phyloP scores from a whole-genome alignment of 2,329 filamentous ascomycete species.

The Colletotrichum scovillei region DNA sequence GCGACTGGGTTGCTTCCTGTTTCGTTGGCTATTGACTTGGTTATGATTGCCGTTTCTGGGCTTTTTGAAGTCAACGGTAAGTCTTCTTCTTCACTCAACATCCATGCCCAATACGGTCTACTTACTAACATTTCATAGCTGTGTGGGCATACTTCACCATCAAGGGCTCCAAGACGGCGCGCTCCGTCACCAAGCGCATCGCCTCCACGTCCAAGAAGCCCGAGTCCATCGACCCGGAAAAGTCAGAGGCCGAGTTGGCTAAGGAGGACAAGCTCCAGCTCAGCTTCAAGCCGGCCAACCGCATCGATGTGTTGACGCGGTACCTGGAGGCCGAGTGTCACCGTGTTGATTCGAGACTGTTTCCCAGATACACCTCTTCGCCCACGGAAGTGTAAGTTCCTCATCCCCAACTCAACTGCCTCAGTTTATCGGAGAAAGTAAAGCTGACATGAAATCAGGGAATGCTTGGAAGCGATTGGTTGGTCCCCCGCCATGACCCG shows the following conservation, averaged over 20 bases:
- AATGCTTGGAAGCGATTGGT: conserved; percentile 28
- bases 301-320: conserved; percentile 23
- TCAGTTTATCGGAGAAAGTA: rapidly evolving
- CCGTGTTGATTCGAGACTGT: conserved; percentile 24
- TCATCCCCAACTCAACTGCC: rapidly evolving
- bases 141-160: conserved; percentile 34
- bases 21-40: conserved; percentile 21
- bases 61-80: conserved; percentile 33
- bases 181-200: conserved; percentile 30
- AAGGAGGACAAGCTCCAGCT: conserved; percentile 31
- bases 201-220: conserved; percentile 26
- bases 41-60: conserved; percentile 28
- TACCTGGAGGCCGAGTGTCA: conserved; percentile 31
- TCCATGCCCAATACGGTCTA: rapidly evolving
- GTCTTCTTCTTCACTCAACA: not conserved
- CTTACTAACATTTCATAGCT: conserved; percentile 21
- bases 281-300: conserved; percentile 20
- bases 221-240: conserved; percentile 25
- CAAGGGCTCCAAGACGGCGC: conserved; percentile 32
- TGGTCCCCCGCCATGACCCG: conserved; percentile 21
- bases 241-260: conserved; percentile 26
- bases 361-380: conserved; percentile 23
- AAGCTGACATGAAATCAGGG: conserved; percentile 1
- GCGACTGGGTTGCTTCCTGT: conserved; percentile 27
- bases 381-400: conserved; percentile 26